Base-by-base conservation (phyloP, 371 early-diverging fungal species). In the Massospora cicadina region DNA sequence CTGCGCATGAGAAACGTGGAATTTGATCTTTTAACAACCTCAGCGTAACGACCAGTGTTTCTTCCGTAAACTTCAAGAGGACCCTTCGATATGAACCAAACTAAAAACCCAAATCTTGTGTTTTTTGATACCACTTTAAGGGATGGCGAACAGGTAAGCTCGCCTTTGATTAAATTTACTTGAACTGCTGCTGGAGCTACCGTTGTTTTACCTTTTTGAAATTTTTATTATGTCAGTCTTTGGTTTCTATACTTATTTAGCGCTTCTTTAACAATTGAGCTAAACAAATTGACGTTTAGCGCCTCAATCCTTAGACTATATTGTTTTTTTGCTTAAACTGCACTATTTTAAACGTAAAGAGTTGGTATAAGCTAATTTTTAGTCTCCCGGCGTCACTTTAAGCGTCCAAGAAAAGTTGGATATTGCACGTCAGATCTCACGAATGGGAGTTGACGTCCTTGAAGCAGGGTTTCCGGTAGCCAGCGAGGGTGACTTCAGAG, bases 381-480 rank as follows among this genome's bases (percentile, higher is more conserved):
- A 93, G 90, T 90, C 93, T 54, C 95, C 97, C 3, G 95, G 97
- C 68, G 94, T 93, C 31, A 95, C 93, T 63, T 81, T 96, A 33
- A 90, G 84, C 67, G 80, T 82, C 1, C 83, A 84, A 33, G 97
- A 96, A 76, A 96, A 96, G 77, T 77, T 96, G 60, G 87, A 88
- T 68, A 93, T 96, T 65, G 96, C 96, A 5, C 83, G 82, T 67
- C 87, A 89, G 73, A 79, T 95, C 25, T 89, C 92, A 24, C 78
- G 82, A 60, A 81, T 95, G 33, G 96, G 96, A 65, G 93, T 95
- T 55, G 91, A 95, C 73, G 84, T 95, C 2, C 82, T 91, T 70
- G 96, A 95, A 72, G 95, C 95, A 10, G 95, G 95, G 10, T 95
- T 93, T 71, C 95, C 95, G 0, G 81, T 92, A 57, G 93, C 94